A percentile compares a stretch with the other conserved stretches of the same genome.
Evolutionary conservation across 78 protist species (phyloP).

Genomic region (Chrysochromulina tobinii): DNA sequence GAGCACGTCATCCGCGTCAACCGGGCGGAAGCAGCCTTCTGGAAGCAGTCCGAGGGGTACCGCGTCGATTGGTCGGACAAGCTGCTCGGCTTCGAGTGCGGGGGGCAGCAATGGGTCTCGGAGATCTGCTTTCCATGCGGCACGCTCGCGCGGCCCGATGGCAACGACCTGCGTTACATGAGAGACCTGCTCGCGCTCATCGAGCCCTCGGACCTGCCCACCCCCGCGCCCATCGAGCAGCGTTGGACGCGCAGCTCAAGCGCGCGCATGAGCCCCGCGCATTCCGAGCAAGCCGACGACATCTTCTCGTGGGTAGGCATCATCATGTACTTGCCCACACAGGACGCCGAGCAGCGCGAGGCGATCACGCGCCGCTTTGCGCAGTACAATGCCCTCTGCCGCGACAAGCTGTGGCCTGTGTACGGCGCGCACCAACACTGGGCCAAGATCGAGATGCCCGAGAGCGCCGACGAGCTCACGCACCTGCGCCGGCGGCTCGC

Average conservation of each 20-base stretch:
- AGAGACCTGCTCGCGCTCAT: not conserved
- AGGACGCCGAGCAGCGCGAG: not conserved
- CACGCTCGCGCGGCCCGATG: not conserved
- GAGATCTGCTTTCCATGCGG: not conserved
- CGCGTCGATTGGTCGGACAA: not conserved
- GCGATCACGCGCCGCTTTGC: not conserved
- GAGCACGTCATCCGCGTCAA: not conserved
- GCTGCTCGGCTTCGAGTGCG: slow-evolving; percentile 33
- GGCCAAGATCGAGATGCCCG: slow-evolving; percentile 22
- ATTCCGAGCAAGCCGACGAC: not conserved
- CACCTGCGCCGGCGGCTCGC: not conserved
- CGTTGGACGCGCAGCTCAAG: not conserved
- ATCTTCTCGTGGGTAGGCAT: not conserved
- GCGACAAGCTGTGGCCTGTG: not conserved
- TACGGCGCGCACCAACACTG: not conserved
- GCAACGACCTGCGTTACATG: not conserved
- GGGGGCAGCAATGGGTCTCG: slow-evolving; percentile 39
- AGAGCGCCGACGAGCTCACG: not conserved
- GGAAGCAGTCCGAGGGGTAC: not conserved
- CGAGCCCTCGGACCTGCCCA: not conserved
- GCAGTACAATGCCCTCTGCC: not conserved
- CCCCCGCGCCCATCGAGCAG: slow-evolving; percentile 25
- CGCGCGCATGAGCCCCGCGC: not conserved
- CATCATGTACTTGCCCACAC: not conserved
- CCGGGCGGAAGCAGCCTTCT: slow-evolving; percentile 7